Percentiles rank a stretch among this genome's conserved stretches.
Conservation (phyloP, 805 yeast species). For the Kuraishia piskuri region DNA sequence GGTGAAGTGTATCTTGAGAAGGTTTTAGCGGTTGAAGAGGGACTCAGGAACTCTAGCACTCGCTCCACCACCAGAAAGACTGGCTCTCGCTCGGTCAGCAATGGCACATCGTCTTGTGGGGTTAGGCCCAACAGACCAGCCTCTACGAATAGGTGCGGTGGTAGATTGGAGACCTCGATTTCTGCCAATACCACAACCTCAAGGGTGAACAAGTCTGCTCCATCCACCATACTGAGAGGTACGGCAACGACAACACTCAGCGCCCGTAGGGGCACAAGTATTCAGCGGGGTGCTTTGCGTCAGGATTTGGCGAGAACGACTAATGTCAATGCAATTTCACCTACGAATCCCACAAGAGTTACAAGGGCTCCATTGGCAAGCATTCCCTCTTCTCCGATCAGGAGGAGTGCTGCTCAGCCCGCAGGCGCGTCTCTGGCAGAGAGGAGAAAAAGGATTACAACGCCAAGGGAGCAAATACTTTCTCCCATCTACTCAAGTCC, state of each 20-base stretch:
- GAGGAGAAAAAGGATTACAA: background rate
- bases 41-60: constrained; percentile 3
- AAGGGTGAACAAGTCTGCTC: background rate
- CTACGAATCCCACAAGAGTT: background rate
- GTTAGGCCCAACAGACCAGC: background rate
- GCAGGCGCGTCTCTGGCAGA: background rate
- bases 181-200: background rate
- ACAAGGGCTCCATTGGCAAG: background rate
- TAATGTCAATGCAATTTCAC: background rate
- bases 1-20: constrained; percentile 20
- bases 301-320: background rate
- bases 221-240: background rate
- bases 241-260: background rate
- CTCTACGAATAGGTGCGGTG: background rate
- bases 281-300: background rate
- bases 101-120: background rate
- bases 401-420: background rate
- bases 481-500: background rate
- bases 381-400: background rate
- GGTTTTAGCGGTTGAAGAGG: constrained; percentile 7
- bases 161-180: background rate
- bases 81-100: background rate
- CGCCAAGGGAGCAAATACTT: background rate
- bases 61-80: background rate
- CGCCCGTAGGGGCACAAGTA: background rate